Evolutionary conservation across 2,329 filamentous ascomycete species (phyloP).

Genomic region (Didymella segeticola): DNA sequence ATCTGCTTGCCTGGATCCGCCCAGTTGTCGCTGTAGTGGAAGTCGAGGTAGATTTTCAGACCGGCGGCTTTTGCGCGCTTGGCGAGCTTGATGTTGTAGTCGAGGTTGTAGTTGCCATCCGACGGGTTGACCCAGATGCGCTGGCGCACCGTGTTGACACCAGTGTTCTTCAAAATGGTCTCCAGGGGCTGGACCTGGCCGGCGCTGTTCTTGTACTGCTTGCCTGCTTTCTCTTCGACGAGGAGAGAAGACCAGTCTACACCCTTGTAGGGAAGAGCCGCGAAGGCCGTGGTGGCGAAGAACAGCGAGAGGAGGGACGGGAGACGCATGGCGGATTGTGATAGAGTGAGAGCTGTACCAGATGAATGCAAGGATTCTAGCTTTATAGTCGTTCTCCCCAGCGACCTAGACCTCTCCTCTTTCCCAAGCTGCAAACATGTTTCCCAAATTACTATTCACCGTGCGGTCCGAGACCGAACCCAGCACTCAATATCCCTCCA

Average conservation of each 20-base stretch:
- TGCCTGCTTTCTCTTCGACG: conserved; percentile 67
- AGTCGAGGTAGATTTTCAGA: conserved; percentile 66
- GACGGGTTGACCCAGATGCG: conserved; percentile 72
- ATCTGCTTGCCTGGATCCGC: conserved; percentile 70
- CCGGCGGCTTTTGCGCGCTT: conserved; percentile 69
- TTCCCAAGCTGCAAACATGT: neutral
- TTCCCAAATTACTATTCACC: neutral
- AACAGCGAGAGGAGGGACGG: conserved; percentile 29
- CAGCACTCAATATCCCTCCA: conserved; percentile 1
- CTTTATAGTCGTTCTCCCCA: conserved; percentile 3
- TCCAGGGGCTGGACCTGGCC: conserved; percentile 66
- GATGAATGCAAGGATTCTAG: neutral
- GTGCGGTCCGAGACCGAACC: neutral
- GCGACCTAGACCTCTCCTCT: neutral
- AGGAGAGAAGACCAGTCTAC: conserved; percentile 74
- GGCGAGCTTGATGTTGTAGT: conserved; percentile 73
- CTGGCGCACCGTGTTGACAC: conserved; percentile 74
- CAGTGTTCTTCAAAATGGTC: conserved; percentile 65
- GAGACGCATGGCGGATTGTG: conserved; percentile 35
- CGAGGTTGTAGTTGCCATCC: conserved; percentile 70
- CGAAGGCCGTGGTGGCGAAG: conserved; percentile 38
- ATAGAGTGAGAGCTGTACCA: neutral
- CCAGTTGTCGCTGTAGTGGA: conserved; percentile 75
- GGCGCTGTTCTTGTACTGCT: conserved; percentile 64
- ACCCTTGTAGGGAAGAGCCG: conserved; percentile 67